Evolutionary conservation across 1,139 yeast genomes (phyloP), one percentile per base, ranked within the genome.

Genomic region (Petasospora fabianii): DNA sequence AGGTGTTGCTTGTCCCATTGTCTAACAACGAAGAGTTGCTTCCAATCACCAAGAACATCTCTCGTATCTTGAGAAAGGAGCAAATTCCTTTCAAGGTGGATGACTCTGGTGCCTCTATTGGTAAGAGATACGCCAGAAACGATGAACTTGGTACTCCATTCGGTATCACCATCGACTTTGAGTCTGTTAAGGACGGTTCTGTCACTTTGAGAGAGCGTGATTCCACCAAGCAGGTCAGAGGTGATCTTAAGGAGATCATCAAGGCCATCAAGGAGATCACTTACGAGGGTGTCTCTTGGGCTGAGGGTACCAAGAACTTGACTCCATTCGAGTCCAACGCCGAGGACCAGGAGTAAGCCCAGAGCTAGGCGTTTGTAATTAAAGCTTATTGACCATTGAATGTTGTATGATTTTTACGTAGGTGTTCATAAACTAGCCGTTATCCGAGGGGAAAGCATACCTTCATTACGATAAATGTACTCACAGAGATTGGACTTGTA

Each of bases 91-190:
- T 90, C 74, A 92, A 90, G 75, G 83, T 90, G 43, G 99, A 94
- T 64, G 98, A 94, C 64, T 88, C 97, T 14, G 84, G 95, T 58
- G 97, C 96, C 26, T 87, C 97, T 22, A 92, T 94, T 56, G 99
- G 99, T 70, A 87, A 90, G 73, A 84, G 99, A 71, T 94, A 94
- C 60, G 90, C 98, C 47, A 86, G 99, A 73, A 94, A 94, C 65
- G 99, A 94, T 66, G 99, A 94, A 70, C 78, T 94, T 64, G 99
- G 99, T 66, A 94, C 98, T 43, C 98, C 99, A 54, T 94, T 92
- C 60, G 99, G 99, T 66, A 79, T 94, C 64, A 94, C 99, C 51
- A 84, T 94, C 56, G 99, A 94, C 67, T 94, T 94, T 65, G 97
- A 94, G 51, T 83, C 96, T 39, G 77, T 84, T 48, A 80, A 84